Base-by-base conservation (phyloP, 805 yeast species). In the Ogataea dorogensis region DNA sequence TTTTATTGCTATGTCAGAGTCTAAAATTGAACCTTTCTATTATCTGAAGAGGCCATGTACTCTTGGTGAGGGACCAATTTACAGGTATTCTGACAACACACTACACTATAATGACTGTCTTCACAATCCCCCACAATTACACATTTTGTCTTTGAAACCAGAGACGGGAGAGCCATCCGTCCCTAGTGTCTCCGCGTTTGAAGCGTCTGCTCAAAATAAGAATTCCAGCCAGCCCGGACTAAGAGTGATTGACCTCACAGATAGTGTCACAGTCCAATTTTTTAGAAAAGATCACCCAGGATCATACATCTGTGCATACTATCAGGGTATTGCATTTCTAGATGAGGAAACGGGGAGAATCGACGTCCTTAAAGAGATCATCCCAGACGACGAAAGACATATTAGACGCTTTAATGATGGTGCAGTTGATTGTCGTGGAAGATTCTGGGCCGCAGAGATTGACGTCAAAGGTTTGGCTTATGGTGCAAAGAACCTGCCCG, bases 371-470 rank as follows among this genome's bases (percentile, higher is more conserved):
- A 53, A 56, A 41, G 60, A 54, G 44, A 46, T 61, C 28, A 57
- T 56, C 23, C 60, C 61, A 11, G 23, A 31, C 2, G 10, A 29
- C 7, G 61, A 56, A 16, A 51, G 60, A 24, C 31, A 38, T 16
- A 42, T 41, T 27, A 37, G 58, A 28, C 45, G 50, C 13, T 43
- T 46, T 40, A 46, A 46, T 28, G 50, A 46, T 18, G 50, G 50
- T 16, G 47, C 42, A 5, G 47, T 46, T 2, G 74, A 73, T 9
- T 49, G 59, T 24, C 53, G 51, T 26, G 74, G 74, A n/a, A 49
- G 74, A 17, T 63, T 66, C 44, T 70, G 78, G 78, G 78, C 75
- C 17, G 61, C 60, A 11, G 66, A 61, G 43, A 51, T 59, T 22
- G 65, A 60, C 33, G 47, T 45, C 27, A 35, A 38, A 20, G 54